A percentile compares a stretch with the other conserved stretches of the same genome.
These are phyloP conservation scores for Mangifera indica DNA, from an alignment of 345 rosid species.

Conservation along the genomic window DNA sequence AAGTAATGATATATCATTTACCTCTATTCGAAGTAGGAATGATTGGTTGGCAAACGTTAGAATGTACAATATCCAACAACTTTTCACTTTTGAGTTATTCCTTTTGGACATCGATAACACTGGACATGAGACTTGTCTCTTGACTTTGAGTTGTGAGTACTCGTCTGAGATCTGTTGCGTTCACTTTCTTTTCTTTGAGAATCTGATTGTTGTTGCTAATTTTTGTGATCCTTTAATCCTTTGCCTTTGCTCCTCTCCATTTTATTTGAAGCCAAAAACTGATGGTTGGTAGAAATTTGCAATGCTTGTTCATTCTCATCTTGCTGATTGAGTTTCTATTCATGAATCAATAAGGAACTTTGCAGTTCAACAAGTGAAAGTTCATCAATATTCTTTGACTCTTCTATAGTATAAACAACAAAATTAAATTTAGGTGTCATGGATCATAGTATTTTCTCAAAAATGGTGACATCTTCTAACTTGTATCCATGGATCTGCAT, in stretches of 20 bases:
- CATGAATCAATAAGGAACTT: constrained; percentile 3
- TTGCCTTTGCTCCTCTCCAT: neutral
- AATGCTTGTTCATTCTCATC: constrained; percentile 9
- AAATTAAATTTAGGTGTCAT: too few species aligned
- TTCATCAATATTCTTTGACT: too few species aligned
- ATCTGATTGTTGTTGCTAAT: too few species aligned
- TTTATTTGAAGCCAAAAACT: neutral
- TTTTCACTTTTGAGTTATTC: too few species aligned
- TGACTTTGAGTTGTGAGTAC: neutral
- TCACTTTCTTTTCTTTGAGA: neutral
- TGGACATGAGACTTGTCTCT: neutral
- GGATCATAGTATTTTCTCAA: neutral
- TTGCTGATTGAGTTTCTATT: neutral
- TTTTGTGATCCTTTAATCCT: neutral
- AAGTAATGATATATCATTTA: too few species aligned
- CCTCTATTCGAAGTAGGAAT: too few species aligned
- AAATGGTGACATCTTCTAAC: neutral
- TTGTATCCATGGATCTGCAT: neutral
- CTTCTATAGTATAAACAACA: neutral
- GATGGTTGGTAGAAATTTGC: neutral
- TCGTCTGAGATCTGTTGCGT: neutral
- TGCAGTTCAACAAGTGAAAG: neutral
- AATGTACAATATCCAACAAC: too few species aligned
- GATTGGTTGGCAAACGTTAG: too few species aligned
- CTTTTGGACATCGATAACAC: neutral